These are phyloP conservation scores for Penicillium sp. DNA, from an alignment of 2,329 filamentous ascomycete genomes.

Conservation along the genomic window DNA sequence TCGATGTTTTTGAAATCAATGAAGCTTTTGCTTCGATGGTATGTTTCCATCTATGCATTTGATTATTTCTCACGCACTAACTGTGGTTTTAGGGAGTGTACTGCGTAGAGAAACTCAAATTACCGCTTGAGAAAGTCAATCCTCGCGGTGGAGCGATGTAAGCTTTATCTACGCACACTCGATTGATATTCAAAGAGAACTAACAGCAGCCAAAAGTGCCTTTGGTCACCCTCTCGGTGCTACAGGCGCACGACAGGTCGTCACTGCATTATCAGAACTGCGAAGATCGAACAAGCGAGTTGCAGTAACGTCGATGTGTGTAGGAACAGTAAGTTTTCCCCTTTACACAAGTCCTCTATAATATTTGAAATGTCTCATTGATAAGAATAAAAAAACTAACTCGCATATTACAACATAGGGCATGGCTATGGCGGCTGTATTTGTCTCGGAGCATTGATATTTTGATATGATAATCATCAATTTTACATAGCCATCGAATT, in stretches of 20 bases:
- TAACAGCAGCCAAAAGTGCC: conserved; percentile 45
- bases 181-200: not conserved
- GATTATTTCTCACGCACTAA: not conserved
- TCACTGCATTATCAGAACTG: conserved; percentile 81
- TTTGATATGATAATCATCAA: no score
- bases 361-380: not conserved
- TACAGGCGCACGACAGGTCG: conserved; percentile 86
- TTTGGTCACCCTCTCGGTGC: conserved; percentile 88
- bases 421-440: conserved; percentile 82
- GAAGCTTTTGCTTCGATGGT: conserved; percentile 78
- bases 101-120: conserved; percentile 77
- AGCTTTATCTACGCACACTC: conserved; percentile 15
- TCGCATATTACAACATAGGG: conserved; percentile 23
- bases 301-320: conserved; percentile 87
- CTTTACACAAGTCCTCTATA: not conserved
- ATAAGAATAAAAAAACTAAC: not conserved
- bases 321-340: conserved; percentile 70
- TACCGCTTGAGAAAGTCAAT: conserved; percentile 82
- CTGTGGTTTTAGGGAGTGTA: conserved; percentile 65
- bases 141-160: conserved; percentile 85
- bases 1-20: conserved; percentile 55
- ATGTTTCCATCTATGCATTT: not conserved
- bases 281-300: conserved; percentile 73
- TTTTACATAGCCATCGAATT: no score
- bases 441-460: conserved; percentile 73